Evolutionary conservation across 768 basidiomycete genomes (phyloP), one percentile per base, ranked within the genome.

Genomic region (Lactifluus rugatus): DNA sequence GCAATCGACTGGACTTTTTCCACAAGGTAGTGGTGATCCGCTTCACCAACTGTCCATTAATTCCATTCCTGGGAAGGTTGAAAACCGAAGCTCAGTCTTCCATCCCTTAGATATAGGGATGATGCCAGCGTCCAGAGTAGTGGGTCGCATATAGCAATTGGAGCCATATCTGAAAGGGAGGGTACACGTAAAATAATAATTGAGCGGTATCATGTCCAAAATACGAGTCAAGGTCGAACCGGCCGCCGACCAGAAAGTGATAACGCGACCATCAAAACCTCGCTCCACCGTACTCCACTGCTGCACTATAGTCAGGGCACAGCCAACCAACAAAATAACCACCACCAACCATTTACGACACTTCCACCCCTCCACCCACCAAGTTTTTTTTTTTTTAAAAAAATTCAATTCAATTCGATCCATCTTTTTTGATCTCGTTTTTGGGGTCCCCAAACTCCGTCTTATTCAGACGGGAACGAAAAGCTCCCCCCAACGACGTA

Each of bases 401-500:
- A 31, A 31, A 31, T 5, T 31, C 6, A 31, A 31, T 9, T 31
- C 28, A 28, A 28, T 7, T 28, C 28, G 9, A 31, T n/a, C n/a
- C 28, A 13, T 34, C 11, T 10, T 10, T 34, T 34, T 34, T 34
- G 31, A 4, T 34, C 11, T 34, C 11, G 2, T 34, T 8, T 34
- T 2, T 34, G 8, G 11, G 11, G 11, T 11, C 34, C 13, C 32
- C 8, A 3, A n/a, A 2, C 32, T 8, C 34, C 9, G 13, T 34
- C 34, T 34, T 34, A 6, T 56, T 72, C 69, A 87, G 26, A 79
- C 81, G 45, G 86, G 86, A 7, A 91, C 78, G 74, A 91, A 79
- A 44, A 87, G 68, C 42, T 85, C 87, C 11, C 90, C 90, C 79
- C 86, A 95, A 42, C 81, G 80, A 69, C 88, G 82, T 16, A 84